A percentile compares a stretch with the other conserved stretches of the same genome.
phyloP scores from a whole-genome alignment of 495 filamentous ascomycete genomes.

The Penicillium lagena region DNA sequence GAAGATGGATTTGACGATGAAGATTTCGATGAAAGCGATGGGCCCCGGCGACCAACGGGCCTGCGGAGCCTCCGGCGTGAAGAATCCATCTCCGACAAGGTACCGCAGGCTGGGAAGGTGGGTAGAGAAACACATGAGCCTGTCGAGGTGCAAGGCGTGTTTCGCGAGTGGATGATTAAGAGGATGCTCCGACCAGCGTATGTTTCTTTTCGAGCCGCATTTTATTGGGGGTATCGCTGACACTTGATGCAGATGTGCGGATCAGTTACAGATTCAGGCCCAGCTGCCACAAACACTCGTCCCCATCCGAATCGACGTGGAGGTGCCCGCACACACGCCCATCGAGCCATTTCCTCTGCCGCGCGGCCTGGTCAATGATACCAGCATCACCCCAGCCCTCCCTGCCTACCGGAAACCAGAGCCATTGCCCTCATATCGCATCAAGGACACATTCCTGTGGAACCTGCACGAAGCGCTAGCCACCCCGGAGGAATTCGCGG shows the following conservation, averaged over 20 bases:
- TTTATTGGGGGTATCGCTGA: background rate
- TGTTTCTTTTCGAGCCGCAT: constrained; percentile 8
- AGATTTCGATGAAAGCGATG: constrained; percentile 85
- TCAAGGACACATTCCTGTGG: constrained; percentile 95
- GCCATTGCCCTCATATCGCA: constrained; percentile 68
- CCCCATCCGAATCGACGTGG: constrained; percentile 93
- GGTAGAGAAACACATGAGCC: constrained; percentile 78
- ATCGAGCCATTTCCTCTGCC: constrained; percentile 64
- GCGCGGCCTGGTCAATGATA: constrained; percentile 48
- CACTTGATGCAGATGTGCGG: constrained; percentile 27
- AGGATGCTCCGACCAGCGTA: constrained; percentile 50
- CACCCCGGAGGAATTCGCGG: constrained; percentile 92
- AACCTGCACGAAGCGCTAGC: constrained; percentile 92
- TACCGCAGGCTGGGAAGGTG: constrained; percentile 62
- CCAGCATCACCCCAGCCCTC: constrained; percentile 54
- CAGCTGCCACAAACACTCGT: constrained; percentile 83
- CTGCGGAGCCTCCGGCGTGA: constrained; percentile 76
- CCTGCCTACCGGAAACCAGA: constrained; percentile 75
- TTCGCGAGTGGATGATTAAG: constrained; percentile 92
- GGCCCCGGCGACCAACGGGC: constrained; percentile 72
- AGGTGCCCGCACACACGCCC: constrained; percentile 75
- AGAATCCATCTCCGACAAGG: constrained; percentile 56
- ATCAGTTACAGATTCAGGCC: constrained; percentile 77
- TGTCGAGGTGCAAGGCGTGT: constrained; percentile 81
- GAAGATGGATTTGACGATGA: constrained; percentile 94